phyloP scores from a whole-genome alignment of 2,329 filamentous ascomycete genomes.

The Aspergillus caelatus region DNA sequence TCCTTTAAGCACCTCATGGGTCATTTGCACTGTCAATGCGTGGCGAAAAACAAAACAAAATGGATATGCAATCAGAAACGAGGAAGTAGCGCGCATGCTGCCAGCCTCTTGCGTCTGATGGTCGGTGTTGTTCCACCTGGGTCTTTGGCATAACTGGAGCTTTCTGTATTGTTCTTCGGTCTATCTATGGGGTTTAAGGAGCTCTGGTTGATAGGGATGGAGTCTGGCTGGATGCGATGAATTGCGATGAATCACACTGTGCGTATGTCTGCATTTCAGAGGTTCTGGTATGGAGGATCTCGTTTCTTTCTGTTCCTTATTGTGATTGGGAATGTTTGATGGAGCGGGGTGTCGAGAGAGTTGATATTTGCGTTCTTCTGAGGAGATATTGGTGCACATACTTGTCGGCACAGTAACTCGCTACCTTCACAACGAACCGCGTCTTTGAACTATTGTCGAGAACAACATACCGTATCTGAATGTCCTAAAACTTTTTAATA shows the following conservation, averaged over 20 bases:
- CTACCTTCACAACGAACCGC: neutral
- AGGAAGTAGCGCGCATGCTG: neutral
- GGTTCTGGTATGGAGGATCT: neutral
- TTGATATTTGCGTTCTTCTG: slow-evolving; percentile 5
- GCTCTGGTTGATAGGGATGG: slow-evolving; percentile 14
- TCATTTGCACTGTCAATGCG: slow-evolving; percentile 8
- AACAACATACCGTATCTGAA: neutral
- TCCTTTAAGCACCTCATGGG: slow-evolving; percentile 6
- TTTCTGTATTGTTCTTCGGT: slow-evolving; percentile 10
- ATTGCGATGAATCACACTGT: slow-evolving; percentile 12
- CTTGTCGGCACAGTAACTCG: neutral
- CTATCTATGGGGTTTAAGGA: slow-evolving; percentile 12
- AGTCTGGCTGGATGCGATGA: slow-evolving; percentile 15
- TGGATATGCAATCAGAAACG: neutral
- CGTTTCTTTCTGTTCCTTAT: neutral
- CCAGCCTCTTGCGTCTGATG: slow-evolving; percentile 5
- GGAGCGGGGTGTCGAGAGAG: neutral
- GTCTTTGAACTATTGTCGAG: neutral
- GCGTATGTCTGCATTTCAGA: slow-evolving; percentile 8
- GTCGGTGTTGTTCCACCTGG: slow-evolving; percentile 4
- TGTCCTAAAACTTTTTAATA: neutral
- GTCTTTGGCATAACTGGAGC: slow-evolving; percentile 8
- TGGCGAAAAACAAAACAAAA: slow-evolving; percentile 8
- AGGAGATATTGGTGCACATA: slow-evolving; percentile 12
- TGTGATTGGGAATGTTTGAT: slow-evolving; percentile 2